Percentiles rank a stretch among this genome's conserved stretches.
Evolutionary conservation across 2,329 filamentous ascomycete genomes (phyloP).

Genomic region (Fusarium sp.): DNA sequence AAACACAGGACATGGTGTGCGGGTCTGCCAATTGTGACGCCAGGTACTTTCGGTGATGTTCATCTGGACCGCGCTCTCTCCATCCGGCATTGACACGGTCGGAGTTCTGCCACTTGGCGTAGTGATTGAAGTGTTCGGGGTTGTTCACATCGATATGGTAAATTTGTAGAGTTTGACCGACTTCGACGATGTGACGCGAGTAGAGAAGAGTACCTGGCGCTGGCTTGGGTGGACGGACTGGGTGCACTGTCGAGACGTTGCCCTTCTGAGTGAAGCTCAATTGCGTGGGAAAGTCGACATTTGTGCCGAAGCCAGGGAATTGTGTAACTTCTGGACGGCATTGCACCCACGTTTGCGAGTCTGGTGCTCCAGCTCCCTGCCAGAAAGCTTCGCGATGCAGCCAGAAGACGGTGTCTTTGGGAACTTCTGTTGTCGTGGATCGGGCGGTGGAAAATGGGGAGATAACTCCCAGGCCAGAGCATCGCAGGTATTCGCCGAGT

Average conservation of each 20-base stretch:
- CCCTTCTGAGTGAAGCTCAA: conserved; percentile 48
- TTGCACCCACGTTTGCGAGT: conserved; percentile 47
- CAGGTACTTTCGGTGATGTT: conserved; percentile 49
- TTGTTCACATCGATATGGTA: conserved; percentile 48
- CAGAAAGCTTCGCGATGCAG: conserved; percentile 45
- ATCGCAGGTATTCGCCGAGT: conserved; percentile 24
- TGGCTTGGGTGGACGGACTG: conserved; percentile 48
- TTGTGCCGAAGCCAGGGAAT: conserved; percentile 47
- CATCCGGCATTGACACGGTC: conserved; percentile 50
- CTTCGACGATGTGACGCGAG: conserved; percentile 49
- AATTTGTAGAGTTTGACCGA: conserved; percentile 45
- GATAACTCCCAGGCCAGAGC: conserved; percentile 21
- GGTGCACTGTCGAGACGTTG: conserved; percentile 51
- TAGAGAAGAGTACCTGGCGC: conserved; percentile 46
- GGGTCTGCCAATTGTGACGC: conserved; percentile 46
- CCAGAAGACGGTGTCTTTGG: conserved; percentile 34
- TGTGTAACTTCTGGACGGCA: conserved; percentile 44
- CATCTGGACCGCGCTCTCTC: conserved; percentile 49
- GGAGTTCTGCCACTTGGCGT: conserved; percentile 50
- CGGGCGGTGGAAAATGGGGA: conserved; percentile 16
- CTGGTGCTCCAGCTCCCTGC: conserved; percentile 49
- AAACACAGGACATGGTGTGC: conserved; percentile 51
- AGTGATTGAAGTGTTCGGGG: conserved; percentile 45
- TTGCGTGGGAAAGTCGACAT: conserved; percentile 47
- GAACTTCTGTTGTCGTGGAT: neutral